Base-by-base conservation (phyloP, 2,329 filamentous ascomycete species). In the Trichoderma sp. region DNA sequence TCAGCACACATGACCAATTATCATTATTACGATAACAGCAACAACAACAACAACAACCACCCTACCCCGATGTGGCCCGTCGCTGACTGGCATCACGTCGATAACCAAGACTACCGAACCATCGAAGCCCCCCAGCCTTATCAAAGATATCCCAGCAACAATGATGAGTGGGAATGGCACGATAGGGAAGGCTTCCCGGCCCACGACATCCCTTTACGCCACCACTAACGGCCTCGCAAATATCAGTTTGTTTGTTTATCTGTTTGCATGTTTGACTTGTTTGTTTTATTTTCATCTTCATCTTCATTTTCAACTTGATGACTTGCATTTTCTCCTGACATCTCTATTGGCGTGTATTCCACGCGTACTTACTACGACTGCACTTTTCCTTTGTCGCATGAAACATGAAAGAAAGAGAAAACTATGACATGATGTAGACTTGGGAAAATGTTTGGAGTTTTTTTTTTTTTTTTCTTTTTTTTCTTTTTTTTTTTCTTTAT, bases 131-230 rank as follows among this genome's bases (percentile, higher is more conserved):
- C 68, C 10, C 56, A 63, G 30, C 68, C 65, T 4, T 68, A 68
- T 51, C 56, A 51, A 24, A 34, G 51, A 54, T 66, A 68, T 54
- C 39, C 59, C 18, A 65, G 37, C 39, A 46, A 61, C 54, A 21
- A 37, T 10, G 74, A 75, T 13, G 75, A 73, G 7, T 79, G 79
- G 79, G 75, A 79, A 58, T 79, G 78, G 76, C 74, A 78, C 64
- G 75, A 75, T 68, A 75, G 73, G 49, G 78, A 80, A 66, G 77
- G 77, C 26, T 77, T 79, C 66, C 74, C 73, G 30, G 72, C 77
- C 43, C 51, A 52, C 18, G 37, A 51, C 28, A 49, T 55, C 39
- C 55, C 49, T 39, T 34, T 24, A 26, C 59, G 37, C 5, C 61
- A 49, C 13, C 52, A 58, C 28, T 66, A 46, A 66, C 26, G 28